Evolutionary conservation across 345 rosid species (phyloP).

Genomic region (Arabis alpina): DNA sequence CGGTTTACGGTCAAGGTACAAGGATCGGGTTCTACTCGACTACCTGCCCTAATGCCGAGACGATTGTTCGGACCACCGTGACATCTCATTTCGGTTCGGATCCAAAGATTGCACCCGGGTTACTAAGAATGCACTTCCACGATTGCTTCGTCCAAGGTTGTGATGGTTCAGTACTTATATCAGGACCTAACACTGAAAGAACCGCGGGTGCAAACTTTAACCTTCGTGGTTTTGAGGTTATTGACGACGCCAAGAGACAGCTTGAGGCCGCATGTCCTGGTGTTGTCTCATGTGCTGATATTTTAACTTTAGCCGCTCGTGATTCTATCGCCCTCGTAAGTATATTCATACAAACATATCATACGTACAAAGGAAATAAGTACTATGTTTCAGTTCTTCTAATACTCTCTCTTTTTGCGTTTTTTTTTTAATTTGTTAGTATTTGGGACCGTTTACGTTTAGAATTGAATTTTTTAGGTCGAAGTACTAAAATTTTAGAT

Average conservation of each 20-base stretch:
- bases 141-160: conserved; percentile 60
- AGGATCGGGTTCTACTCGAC: conserved; percentile 51
- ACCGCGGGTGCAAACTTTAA: conserved; percentile 43
- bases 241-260: conserved; percentile 35
- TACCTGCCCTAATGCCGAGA: conserved; percentile 48
- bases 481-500: too few relatives aligned
- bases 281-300: conserved; percentile 58
- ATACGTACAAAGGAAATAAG: too few relatives aligned
- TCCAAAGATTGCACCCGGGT: conserved; percentile 45
- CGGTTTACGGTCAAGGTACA: conserved; percentile 32
- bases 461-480: too few relatives aligned
- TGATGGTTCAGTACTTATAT: conserved; percentile 52
- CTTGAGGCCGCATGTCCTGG: conserved; percentile 54
- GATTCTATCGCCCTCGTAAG: conserved; percentile 44
- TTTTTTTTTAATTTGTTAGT: too few relatives aligned
- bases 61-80: conserved; percentile 41
- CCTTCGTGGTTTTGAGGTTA: conserved; percentile 46
- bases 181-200: conserved; percentile 49
- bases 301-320: conserved; percentile 52
- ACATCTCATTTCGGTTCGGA: conserved; percentile 37
- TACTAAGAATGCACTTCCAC: conserved; percentile 53
- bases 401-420: too few relatives aligned
- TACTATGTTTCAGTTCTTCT: too few relatives aligned
- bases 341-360: too few relatives aligned
- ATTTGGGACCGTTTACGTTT: too few relatives aligned